A percentile compares a stretch with the other conserved stretches of the same genome.
phyloP scores from a whole-genome alignment of 108 stramenopile species.

The Nannochloropsis salina region DNA sequence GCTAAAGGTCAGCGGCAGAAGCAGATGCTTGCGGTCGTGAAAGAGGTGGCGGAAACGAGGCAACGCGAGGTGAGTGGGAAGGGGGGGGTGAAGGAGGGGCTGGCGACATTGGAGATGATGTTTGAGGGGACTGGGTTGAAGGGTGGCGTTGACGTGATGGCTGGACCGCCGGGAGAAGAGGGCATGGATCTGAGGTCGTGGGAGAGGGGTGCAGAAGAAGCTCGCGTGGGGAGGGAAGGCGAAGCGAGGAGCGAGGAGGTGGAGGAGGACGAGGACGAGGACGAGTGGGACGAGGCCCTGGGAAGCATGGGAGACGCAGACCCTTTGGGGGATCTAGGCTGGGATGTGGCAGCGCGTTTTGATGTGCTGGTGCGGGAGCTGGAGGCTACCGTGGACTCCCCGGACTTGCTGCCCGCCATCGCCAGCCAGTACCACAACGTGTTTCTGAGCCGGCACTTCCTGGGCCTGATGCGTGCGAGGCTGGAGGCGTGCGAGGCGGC shows the following conservation, averaged over 20 bases:
- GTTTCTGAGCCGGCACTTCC: constrained; percentile 30
- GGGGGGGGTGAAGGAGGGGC: constrained; percentile 24
- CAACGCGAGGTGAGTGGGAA: not conserved
- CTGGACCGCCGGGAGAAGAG: constrained; percentile 25
- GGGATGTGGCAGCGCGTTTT: constrained; percentile 23
- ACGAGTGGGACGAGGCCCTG: constrained; percentile 8
- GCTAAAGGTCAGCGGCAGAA: constrained; percentile 16
- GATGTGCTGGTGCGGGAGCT: constrained; percentile 37
- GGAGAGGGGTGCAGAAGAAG: not conserved
- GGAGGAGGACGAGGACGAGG: constrained; percentile 9
- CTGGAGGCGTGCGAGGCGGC: constrained; percentile 11
- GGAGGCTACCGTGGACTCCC: constrained; percentile 14
- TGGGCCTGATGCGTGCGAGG: constrained; percentile 32
- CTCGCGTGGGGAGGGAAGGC: constrained; percentile 21
- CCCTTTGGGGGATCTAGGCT: constrained; percentile 23
- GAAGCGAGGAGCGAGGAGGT: constrained; percentile 36
- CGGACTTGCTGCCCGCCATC: constrained; percentile 24
- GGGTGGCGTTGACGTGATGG: constrained; percentile 39
- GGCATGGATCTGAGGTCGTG: not conserved
- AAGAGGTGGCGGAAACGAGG: not conserved
- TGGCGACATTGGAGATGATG: constrained; percentile 34
- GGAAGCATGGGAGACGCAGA: constrained; percentile 28
- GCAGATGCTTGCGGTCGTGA: constrained; percentile 9
- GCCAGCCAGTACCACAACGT: constrained; percentile 27
- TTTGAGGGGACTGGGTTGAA: constrained; percentile 36